A percentile compares a stretch with the other conserved stretches of the same genome.
Conservation (phyloP, 179 eudicot genomes). For the Gypsophila paniculata region DNA sequence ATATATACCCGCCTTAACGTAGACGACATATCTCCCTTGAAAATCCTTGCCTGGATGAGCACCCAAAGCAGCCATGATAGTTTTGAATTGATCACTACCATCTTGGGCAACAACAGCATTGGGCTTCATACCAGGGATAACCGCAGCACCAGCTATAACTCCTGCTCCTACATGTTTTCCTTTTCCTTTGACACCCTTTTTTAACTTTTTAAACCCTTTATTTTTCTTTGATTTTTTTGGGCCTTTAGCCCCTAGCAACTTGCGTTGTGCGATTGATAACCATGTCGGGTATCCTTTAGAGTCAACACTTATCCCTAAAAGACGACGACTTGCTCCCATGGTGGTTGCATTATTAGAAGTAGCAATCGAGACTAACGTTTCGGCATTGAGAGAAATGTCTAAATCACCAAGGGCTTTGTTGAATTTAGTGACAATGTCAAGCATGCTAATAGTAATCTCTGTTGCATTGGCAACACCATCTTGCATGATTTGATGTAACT, state of each 20-base stretch:
- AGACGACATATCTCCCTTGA: slow-evolving; percentile 45
- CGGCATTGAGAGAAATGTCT: slow-evolving; percentile 20
- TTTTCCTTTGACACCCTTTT: too few relatives aligned
- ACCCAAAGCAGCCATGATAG: slow-evolving; percentile 42
- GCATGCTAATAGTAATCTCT: slow-evolving; percentile 32
- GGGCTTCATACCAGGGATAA: slow-evolving; percentile 28
- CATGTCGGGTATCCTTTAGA: slow-evolving; percentile 41
- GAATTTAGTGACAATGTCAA: slow-evolving; percentile 36
- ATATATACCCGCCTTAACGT: slow-evolving; percentile 58
- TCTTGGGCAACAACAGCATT: slow-evolving; percentile 63
- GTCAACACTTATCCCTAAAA: slow-evolving; percentile 29
- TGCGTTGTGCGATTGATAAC: slow-evolving; percentile 50
- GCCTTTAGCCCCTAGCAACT: slow-evolving; percentile 26
- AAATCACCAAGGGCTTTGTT: slow-evolving; percentile 20
- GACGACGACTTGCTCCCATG: slow-evolving; percentile 16
- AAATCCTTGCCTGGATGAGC: slow-evolving; percentile 42
- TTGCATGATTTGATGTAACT: slow-evolving; percentile 27
- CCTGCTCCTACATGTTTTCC: too few relatives aligned
- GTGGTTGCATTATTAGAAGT: neutral
- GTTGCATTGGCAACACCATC: slow-evolving; percentile 27
- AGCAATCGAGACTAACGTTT: slow-evolving; percentile 15
- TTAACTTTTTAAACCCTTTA: too few relatives aligned
- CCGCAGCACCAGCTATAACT: neutral
- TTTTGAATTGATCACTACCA: slow-evolving; percentile 58
- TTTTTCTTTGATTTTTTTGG: slow-evolving; percentile 8